These are phyloP conservation scores for Cyanidioschyzon merolae DNA, from an alignment of 23 red algal genomes.

Conservation along the genomic window DNA sequence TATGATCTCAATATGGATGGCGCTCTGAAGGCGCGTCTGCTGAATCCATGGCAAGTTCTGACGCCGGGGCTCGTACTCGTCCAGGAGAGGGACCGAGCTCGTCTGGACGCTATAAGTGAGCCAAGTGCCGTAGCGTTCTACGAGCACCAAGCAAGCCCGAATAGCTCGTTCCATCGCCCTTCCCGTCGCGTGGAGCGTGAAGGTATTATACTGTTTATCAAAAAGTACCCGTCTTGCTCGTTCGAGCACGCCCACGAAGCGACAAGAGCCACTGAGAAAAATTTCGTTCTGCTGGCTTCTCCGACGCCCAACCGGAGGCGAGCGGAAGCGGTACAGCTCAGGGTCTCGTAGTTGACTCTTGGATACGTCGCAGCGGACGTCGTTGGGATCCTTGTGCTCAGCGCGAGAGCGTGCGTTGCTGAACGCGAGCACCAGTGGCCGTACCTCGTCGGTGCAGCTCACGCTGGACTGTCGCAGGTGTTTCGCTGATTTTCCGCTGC, in stretches of 20 bases:
- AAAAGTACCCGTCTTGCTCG: not conserved
- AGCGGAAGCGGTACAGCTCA: not conserved
- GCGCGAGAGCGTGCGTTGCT: no score
- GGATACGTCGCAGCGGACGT: no score
- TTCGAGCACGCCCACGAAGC: not conserved
- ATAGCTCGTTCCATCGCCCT: not conserved
- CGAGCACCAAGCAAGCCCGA: not conserved
- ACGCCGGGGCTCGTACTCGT: conserved; percentile 8
- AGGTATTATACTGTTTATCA: not conserved
- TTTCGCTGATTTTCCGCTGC: not conserved
- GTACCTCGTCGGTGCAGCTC: no score
- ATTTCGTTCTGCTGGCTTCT: not conserved
- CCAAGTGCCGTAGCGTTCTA: not conserved
- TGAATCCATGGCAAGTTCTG: not conserved
- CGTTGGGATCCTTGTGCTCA: no score
- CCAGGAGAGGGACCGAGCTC: not conserved
- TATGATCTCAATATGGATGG: not conserved
- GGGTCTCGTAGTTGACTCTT: not conserved
- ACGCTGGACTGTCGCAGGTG: no score
- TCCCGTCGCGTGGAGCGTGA: not conserved
- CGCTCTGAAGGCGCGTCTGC: conserved; percentile 5
- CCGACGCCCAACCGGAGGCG: not conserved
- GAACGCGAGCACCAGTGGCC: no score
- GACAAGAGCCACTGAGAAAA: conserved; percentile 1
- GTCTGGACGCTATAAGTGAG: not conserved